Base-by-base conservation (phyloP, 2,329 filamentous ascomycete species). In the Fusarium tjaetaba region DNA sequence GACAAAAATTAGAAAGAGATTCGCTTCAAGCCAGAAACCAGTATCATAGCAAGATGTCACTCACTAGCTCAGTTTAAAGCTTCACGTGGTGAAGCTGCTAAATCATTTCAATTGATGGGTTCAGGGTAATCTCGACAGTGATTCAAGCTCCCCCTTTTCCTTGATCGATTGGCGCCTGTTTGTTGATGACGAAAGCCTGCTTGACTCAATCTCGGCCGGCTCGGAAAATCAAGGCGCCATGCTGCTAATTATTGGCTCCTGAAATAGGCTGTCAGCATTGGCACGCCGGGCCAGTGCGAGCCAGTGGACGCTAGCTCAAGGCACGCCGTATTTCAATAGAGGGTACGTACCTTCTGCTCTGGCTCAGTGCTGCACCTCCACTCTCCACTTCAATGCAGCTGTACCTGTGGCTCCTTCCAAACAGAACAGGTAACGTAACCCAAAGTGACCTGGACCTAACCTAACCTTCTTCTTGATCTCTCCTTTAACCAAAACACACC, bases 341-440 rank as follows among this genome's bases (percentile, higher is more conserved):
- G 32, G 32, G 36, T 74, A 73, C 71, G 71, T 73, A 73, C 56
- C 68, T 24, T 48, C 36, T 58, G 26, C 26, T 30, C 20, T 20
- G 2, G 14, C 5, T 58, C 58, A 46, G 52, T 52, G n/a, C 32
- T 26, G 52, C 38, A 74, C 58, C 66, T 70, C 71, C 70, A 49
- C 55, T 58, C 55, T 73, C 51, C 51, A 55, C 72, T 36, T 49
- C 55, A 28, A 18, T 49, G 42, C 32, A 51, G 28, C 42, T 30
- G 36, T 56, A 34, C 65, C 60, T 63, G 63, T 69, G 65, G 68
- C 55, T 65, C 67, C 70, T 71, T 36, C 74, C 66, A 71, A 80
- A 80, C 76, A 81, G 78, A 80, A 81, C 80, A 81, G 77, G 77
- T 81, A 78, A 77, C 80, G 71, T 73, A 73, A 74, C 71, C 80